Conservation (phyloP, 768 basidiomycete genomes). For the Pisolithus orientalis region DNA sequence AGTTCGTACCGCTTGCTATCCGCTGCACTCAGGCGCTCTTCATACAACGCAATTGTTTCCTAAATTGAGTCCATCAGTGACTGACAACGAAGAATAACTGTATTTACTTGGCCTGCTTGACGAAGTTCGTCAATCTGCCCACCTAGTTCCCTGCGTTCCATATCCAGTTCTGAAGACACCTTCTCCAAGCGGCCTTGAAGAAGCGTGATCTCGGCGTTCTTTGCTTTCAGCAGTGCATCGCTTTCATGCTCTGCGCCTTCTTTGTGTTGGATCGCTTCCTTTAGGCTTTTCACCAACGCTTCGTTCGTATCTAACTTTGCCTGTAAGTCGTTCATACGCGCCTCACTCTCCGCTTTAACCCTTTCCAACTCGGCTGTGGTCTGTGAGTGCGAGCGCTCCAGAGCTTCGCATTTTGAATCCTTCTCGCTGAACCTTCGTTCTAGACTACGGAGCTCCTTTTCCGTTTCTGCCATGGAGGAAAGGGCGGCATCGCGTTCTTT, state of each 20-base stretch:
- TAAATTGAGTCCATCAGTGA: slow-evolving; percentile 23
- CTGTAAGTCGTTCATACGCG: slow-evolving; percentile 35
- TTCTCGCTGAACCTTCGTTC: slow-evolving; percentile 42
- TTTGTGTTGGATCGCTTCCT: slow-evolving; percentile 46
- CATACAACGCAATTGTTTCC: slow-evolving; percentile 95
- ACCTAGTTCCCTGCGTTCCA: slow-evolving; percentile 63
- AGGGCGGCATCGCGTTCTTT: slow-evolving; percentile 41
- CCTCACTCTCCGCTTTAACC: slow-evolving; percentile 39
- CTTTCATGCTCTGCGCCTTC: slow-evolving; percentile 45
- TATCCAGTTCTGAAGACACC: slow-evolving; percentile 39
- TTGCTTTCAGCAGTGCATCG: slow-evolving; percentile 44
- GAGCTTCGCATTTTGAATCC: slow-evolving; percentile 37
- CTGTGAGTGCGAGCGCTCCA: slow-evolving; percentile 40
- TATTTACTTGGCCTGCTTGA: slow-evolving; percentile 76
- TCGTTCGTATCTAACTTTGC: slow-evolving; percentile 40
- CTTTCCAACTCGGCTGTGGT: slow-evolving; percentile 38
- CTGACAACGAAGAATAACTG: not conserved
- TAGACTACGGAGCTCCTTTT: slow-evolving; percentile 34
- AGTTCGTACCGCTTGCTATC: slow-evolving; percentile 74
- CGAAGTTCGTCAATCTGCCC: slow-evolving; percentile 79
- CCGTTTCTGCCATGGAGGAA: slow-evolving; percentile 35
- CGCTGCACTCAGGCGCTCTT: slow-evolving; percentile 71
- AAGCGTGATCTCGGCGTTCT: slow-evolving; percentile 53
- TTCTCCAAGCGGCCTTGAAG: slow-evolving; percentile 45
- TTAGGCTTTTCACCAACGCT: slow-evolving; percentile 40